Conservation (phyloP, 208 protist genomes). For the Wallacemonas sp. region DNA sequence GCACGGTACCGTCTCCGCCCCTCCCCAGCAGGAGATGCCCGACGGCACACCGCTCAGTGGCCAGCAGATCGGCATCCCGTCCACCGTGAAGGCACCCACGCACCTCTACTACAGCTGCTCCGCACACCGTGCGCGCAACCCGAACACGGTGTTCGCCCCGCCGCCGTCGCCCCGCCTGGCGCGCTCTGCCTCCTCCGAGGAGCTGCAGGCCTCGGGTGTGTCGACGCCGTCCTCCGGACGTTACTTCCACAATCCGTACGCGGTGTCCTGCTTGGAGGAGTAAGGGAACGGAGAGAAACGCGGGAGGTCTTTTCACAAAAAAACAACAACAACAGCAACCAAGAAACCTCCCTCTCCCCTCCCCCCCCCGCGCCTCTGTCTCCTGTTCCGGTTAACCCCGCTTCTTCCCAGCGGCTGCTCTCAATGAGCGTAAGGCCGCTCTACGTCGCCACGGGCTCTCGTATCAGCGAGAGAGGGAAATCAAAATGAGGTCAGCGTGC, state of each 20-base stretch:
- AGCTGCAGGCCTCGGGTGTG: neutral
- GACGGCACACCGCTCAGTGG: neutral
- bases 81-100: neutral
- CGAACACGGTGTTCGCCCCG: neutral
- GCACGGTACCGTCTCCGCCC: neutral
- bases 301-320: neutral
- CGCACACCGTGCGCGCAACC: neutral
- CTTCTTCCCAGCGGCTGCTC: no score
- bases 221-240: neutral
- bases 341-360: no score
- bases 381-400: no score
- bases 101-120: conserved; percentile 15
- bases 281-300: neutral
- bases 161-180: conserved; percentile 9
- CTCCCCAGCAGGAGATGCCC: neutral
- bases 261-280: neutral
- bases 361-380: no score
- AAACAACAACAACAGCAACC: no score
- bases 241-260: conserved; percentile 14
- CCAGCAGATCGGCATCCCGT: neutral
- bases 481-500: no score
- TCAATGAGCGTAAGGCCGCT: no score
- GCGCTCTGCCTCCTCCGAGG: neutral
- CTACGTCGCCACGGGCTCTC: no score
- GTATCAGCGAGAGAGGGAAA: no score